Conservation (phyloP, 1,284 basidiomycete species). For the Ceratobasidium sp. region DNA sequence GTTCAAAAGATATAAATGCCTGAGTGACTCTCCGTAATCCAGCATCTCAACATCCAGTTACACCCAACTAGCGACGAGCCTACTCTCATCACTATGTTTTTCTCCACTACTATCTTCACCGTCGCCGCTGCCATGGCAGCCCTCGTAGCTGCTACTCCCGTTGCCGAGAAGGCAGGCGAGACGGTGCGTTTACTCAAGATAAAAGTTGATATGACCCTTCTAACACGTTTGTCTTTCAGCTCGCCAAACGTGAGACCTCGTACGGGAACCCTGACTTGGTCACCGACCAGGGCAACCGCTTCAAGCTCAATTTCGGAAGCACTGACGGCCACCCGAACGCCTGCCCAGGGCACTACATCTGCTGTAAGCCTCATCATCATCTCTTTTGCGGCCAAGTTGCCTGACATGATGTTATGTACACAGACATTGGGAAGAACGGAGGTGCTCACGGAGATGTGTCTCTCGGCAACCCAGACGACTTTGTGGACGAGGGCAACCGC, state of each 20-base stretch:
- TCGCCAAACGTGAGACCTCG: slow-evolving; percentile 28
- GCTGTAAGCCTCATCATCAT: slow-evolving; percentile 43
- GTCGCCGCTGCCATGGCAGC: slow-evolving; percentile 14
- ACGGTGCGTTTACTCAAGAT: neutral
- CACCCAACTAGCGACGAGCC: too few species aligned
- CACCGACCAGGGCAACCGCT: slow-evolving; percentile 32
- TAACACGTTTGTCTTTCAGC: neutral
- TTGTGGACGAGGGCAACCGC: slow-evolving; percentile 37
- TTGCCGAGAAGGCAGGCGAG: slow-evolving; percentile 1
- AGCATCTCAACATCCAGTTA: too few species aligned
- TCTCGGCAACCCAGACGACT: slow-evolving; percentile 32
- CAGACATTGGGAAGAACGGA: slow-evolving; percentile 23
- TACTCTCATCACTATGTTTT: slow-evolving; percentile 1
- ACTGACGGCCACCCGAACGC: slow-evolving; percentile 33
- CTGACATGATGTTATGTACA: too few species aligned
- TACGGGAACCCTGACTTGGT: slow-evolving; percentile 36
- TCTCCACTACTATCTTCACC: neutral
- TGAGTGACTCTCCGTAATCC: too few species aligned
- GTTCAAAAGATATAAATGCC: too few species aligned
- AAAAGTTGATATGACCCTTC: too few species aligned
- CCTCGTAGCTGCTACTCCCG: slow-evolving; percentile 10
- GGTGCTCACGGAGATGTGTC: slow-evolving; percentile 8
- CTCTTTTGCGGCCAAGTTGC: neutral
- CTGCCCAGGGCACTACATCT: slow-evolving; percentile 37
- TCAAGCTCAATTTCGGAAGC: slow-evolving; percentile 37